These are phyloP conservation scores for Euphorbia pulcherrima DNA, from an alignment of 345 rosid species.

Conservation along the genomic window DNA sequence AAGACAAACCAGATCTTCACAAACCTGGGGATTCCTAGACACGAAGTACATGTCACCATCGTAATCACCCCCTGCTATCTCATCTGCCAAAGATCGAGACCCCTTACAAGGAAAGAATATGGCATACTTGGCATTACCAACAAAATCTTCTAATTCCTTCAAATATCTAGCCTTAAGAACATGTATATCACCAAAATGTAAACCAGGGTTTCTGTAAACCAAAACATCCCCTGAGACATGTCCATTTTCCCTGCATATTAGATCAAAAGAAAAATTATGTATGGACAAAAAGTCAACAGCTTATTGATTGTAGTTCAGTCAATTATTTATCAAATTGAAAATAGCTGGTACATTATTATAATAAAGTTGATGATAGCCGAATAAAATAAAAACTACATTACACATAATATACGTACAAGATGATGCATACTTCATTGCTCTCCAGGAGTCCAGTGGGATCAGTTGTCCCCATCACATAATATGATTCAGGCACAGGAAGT, in stretches of 20 bases:
- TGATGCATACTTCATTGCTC: slow-evolving; percentile 69
- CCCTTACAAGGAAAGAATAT: slow-evolving; percentile 68
- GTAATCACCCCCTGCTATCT: slow-evolving; percentile 74
- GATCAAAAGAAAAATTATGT: slow-evolving; percentile 1
- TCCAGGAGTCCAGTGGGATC: slow-evolving; percentile 69
- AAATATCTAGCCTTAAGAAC: slow-evolving; percentile 56
- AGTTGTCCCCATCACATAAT: slow-evolving; percentile 78
- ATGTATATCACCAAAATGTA: slow-evolving; percentile 85
- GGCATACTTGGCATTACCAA: slow-evolving; percentile 71
- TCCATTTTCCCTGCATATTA: slow-evolving; percentile 49
- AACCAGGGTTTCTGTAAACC: slow-evolving; percentile 77
- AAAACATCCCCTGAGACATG: slow-evolving; percentile 72
- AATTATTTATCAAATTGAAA: background rate
- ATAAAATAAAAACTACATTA: background rate
- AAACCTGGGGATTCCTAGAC: slow-evolving; percentile 68
- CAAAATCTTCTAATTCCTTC: slow-evolving; percentile 43
- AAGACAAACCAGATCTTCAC: background rate
- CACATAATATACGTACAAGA: slow-evolving; percentile 47
- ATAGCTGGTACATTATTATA: background rate
- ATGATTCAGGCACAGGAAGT: slow-evolving; percentile 59
- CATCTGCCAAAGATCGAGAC: slow-evolving; percentile 69
- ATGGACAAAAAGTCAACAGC: background rate
- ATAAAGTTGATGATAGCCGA: background rate
- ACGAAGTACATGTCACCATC: slow-evolving; percentile 78
- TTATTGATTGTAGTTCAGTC: background rate